Evolutionary conservation across 2,329 filamentous ascomycete species (phyloP).

Genomic region (Metarhizium guizhouense): DNA sequence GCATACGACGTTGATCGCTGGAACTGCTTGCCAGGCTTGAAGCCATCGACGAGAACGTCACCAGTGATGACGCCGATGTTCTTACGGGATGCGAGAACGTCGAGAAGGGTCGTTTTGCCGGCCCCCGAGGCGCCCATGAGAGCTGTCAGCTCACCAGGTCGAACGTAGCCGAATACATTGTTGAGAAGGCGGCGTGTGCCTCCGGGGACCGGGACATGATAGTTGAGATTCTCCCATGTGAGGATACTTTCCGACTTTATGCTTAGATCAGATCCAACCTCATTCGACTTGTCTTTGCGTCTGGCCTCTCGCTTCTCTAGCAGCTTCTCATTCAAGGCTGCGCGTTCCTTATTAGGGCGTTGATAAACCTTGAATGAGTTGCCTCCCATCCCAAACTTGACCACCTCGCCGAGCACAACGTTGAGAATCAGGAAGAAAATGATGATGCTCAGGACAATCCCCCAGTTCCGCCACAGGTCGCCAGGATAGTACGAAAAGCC

Average conservation of each 20-base stretch:
- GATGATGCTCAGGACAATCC: conserved; percentile 70
- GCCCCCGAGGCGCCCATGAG: conserved; percentile 80
- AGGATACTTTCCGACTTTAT: conserved; percentile 58
- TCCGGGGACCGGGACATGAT: conserved; percentile 55
- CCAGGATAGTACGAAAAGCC: conserved; percentile 57
- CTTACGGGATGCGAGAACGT: conserved; percentile 58
- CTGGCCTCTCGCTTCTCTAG: conserved; percentile 48
- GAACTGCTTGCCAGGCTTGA: conserved; percentile 49
- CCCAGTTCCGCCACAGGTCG: conserved; percentile 76
- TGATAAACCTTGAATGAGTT: conserved; percentile 70
- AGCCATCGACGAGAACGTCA: conserved; percentile 48
- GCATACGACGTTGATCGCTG: conserved; percentile 54
- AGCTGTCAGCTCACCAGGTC: conserved; percentile 68
- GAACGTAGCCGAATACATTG: conserved; percentile 58
- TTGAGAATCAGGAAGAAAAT: conserved; percentile 68
- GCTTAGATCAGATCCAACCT: conserved; percentile 39
- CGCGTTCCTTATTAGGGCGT: conserved; percentile 58
- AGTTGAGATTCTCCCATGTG: conserved; percentile 81
- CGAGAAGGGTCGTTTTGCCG: conserved; percentile 77
- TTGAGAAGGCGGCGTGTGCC: conserved; percentile 48
- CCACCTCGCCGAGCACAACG: conserved; percentile 66
- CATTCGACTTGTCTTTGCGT: conserved; percentile 35
- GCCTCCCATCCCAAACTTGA: conserved; percentile 74
- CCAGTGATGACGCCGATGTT: conserved; percentile 52
- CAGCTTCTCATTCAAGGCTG: conserved; percentile 56